Percentiles rank a stretch among this genome's conserved stretches.
Conservation (phyloP, 1,284 basidiomycete genomes). For the Puccinia brachypodii region DNA sequence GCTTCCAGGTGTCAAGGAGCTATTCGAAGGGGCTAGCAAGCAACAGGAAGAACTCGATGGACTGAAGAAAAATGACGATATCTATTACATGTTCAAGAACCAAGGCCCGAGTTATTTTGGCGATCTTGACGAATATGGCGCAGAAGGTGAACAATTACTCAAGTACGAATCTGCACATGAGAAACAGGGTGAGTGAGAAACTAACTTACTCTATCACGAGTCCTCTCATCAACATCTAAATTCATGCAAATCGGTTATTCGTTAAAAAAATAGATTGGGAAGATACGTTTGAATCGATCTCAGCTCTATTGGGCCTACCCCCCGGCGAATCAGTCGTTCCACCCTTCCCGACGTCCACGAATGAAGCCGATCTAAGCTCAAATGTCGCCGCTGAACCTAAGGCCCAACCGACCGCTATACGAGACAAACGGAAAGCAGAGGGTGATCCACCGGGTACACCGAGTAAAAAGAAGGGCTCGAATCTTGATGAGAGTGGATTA, state of each 20-base stretch:
- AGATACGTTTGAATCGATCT: constrained; percentile 52
- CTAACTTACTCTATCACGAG: background rate
- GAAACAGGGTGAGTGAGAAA: constrained; percentile 60
- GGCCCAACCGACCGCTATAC: background rate
- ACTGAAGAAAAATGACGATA: constrained; percentile 74
- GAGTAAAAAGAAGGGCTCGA: constrained; percentile 49
- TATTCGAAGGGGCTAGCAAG: constrained; percentile 72
- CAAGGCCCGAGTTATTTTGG: constrained; percentile 89
- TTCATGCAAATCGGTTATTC: constrained; percentile 6
- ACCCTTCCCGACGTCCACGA: constrained; percentile 20
- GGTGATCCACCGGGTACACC: constrained; percentile 25
- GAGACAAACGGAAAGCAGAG: constrained; percentile 26
- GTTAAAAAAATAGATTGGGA: constrained; percentile 66
- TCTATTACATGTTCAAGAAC: constrained; percentile 65
- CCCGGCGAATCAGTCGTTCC: constrained; percentile 15
- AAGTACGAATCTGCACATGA: constrained; percentile 72
- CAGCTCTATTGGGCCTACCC: constrained; percentile 9
- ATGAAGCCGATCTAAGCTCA: background rate
- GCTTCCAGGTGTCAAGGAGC: constrained; percentile 88
- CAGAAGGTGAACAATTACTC: constrained; percentile 61
- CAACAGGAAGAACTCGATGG: constrained; percentile 81
- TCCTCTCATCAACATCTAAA: background rate
- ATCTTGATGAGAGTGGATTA: constrained; percentile 49
- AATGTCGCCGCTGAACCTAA: background rate
- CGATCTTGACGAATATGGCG: constrained; percentile 81